Conservation (phyloP, 2,329 filamentous ascomycete species). For the Colletotrichum zoysiae region DNA sequence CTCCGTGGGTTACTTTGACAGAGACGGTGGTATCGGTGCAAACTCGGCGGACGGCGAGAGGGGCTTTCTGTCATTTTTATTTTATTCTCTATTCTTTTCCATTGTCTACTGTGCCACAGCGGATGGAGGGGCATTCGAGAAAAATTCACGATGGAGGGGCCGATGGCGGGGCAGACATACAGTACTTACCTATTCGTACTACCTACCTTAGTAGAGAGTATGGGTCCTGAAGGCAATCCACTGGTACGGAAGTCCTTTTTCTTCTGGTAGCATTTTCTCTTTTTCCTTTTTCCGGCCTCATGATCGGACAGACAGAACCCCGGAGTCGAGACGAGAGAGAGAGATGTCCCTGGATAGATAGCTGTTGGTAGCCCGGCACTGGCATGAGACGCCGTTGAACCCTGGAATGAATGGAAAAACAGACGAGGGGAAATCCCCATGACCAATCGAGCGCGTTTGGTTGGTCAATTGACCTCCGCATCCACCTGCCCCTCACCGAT, state of each 20-base stretch:
- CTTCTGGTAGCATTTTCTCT: too few species aligned
- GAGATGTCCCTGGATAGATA: too few species aligned
- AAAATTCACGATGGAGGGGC: constrained; percentile 19
- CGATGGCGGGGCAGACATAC: constrained; percentile 37
- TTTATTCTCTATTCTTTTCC: not conserved
- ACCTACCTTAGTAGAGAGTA: too few species aligned
- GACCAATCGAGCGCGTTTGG: not conserved
- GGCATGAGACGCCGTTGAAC: constrained; percentile 10
- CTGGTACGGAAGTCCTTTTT: not conserved
- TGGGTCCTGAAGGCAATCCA: constrained; percentile 13
- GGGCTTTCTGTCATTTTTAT: not conserved
- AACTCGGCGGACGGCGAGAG: not conserved
- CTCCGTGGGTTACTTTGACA: not conserved
- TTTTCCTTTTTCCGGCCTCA: too few species aligned
- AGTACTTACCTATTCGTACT: too few species aligned
- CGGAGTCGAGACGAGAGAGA: not conserved
- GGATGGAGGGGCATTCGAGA: not conserved
- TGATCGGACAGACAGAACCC: not conserved
- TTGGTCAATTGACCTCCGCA: not conserved
- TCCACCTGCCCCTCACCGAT: not conserved
- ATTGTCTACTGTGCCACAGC: constrained; percentile 19
- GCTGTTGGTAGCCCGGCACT: not conserved
- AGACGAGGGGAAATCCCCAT: not conserved
- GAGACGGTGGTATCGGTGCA: not conserved
- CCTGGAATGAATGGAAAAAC: not conserved